Conservation (phyloP, 257 asterid species). For the Misopates orontium region DNA sequence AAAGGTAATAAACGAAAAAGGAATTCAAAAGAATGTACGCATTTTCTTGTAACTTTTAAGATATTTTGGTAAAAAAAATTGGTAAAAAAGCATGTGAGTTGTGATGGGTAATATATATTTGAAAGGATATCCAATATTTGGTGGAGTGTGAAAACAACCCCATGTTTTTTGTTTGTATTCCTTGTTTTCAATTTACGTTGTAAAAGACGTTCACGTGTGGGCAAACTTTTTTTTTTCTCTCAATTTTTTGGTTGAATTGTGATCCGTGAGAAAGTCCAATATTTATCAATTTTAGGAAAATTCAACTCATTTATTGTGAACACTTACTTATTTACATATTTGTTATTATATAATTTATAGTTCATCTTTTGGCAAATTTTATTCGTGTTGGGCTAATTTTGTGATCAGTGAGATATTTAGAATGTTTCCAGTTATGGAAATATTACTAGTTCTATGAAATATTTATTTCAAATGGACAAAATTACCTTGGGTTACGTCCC, state of each 20-base stretch:
- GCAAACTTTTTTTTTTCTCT: neutral
- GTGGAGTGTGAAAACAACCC: conserved; percentile 2
- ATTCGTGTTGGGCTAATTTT: neutral
- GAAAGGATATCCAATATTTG: conserved; percentile 16
- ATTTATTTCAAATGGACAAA: conserved; percentile 4
- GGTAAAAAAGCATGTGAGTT: conserved; percentile 19
- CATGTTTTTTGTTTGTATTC: neutral
- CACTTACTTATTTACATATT: neutral
- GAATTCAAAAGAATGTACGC: too few species aligned
- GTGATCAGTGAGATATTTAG: neutral
- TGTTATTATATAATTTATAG: too few species aligned
- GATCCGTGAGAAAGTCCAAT: neutral
- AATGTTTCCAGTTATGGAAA: too few species aligned
- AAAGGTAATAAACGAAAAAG: conserved; percentile 2
- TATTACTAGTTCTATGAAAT: too few species aligned
- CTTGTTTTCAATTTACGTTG: neutral
- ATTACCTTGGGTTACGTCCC: neutral
- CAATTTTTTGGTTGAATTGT: neutral
- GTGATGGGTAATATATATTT: neutral
- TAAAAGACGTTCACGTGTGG: neutral
- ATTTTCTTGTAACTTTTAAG: neutral
- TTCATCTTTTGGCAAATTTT: too few species aligned
- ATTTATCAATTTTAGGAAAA: neutral
- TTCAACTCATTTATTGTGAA: neutral
- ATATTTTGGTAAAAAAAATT: conserved; percentile 24